Conservation (phyloP, 108 stramenopile genomes). For the Bacterosira constricta region DNA sequence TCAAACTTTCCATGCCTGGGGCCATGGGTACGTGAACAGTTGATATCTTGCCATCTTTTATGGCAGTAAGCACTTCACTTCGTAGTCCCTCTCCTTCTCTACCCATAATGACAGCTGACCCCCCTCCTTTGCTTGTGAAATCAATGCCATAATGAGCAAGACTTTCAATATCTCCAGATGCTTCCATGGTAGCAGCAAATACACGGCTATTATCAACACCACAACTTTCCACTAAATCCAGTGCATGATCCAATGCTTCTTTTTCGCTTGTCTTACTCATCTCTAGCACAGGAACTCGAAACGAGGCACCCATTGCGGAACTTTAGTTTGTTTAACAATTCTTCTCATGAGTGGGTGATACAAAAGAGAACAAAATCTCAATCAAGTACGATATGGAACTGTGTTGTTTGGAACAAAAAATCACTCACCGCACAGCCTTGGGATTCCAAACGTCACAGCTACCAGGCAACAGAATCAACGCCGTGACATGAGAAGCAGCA, state of each 20-base stretch:
- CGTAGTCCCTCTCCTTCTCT: constrained; percentile 79
- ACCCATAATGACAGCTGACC: constrained; percentile 77
- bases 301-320: constrained; percentile 80
- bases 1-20: too few species aligned
- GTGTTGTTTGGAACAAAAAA: too few species aligned
- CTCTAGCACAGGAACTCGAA: constrained; percentile 73
- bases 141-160: constrained; percentile 62
- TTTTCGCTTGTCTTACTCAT: constrained; percentile 21
- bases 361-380: too few species aligned
- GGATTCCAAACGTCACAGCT: constrained; percentile 89
- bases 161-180: constrained; percentile 32
- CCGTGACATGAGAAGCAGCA: constrained; percentile 69
- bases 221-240: constrained; percentile 41
- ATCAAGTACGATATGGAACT: too few species aligned
- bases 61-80: constrained; percentile 51
- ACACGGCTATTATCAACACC: constrained; percentile 41
- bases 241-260: constrained; percentile 10
- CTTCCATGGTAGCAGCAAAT: constrained; percentile 82
- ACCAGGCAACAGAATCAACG: constrained; percentile 70
- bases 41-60: constrained; percentile 46
- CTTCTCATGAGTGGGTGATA: too few species aligned
- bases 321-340: too few species aligned
- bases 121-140: constrained; percentile 16
- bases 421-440: constrained; percentile 82
- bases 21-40: constrained; percentile 86